Percentiles rank a stretch among this genome's conserved stretches.
These are phyloP conservation scores for Dipodascus geniculatus DNA, from an alignment of 805 yeast species.

Conservation along the genomic window DNA sequence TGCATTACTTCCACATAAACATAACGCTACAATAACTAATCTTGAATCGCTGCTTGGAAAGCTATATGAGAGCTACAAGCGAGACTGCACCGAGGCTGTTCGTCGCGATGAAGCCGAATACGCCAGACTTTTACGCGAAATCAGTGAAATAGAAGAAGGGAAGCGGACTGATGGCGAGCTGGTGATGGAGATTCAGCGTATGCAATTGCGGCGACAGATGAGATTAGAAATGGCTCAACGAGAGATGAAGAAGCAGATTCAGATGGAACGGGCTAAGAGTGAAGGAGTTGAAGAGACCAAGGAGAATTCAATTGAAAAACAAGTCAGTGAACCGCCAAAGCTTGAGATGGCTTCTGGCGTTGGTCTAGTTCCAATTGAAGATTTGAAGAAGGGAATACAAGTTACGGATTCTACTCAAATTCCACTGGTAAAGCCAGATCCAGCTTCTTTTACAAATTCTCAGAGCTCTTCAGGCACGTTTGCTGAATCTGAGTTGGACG, in stretches of 20 bases:
- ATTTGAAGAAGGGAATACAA: background rate
- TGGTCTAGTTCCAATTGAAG: background rate
- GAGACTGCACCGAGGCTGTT: slow-evolving; percentile 16
- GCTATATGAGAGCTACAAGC: slow-evolving; percentile 17
- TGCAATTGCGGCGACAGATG: background rate
- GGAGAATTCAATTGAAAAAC: background rate
- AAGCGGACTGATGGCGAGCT: slow-evolving; percentile 27
- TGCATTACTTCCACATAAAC: slow-evolving; percentile 14
- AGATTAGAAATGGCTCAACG: slow-evolving; percentile 1
- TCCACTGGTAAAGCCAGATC: too few relatives aligned
- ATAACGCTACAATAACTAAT: slow-evolving; percentile 12
- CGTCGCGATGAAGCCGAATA: slow-evolving; percentile 27
- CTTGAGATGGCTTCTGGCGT: background rate
- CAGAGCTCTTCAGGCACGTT: background rate
- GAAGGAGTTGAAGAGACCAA: background rate
- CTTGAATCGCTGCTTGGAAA: slow-evolving; percentile 13
- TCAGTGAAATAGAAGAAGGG: slow-evolving; percentile 32
- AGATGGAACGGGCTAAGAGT: background rate
- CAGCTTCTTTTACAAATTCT: background rate
- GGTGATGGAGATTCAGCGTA: slow-evolving; percentile 12
- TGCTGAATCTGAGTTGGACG: background rate
- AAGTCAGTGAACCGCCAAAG: background rate
- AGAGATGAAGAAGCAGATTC: slow-evolving; percentile 1
- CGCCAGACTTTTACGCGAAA: slow-evolving; percentile 27
- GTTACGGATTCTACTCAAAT: background rate